Base-by-base conservation (phyloP, 257 asterid genomes). In the Cruciata laevipes region DNA sequence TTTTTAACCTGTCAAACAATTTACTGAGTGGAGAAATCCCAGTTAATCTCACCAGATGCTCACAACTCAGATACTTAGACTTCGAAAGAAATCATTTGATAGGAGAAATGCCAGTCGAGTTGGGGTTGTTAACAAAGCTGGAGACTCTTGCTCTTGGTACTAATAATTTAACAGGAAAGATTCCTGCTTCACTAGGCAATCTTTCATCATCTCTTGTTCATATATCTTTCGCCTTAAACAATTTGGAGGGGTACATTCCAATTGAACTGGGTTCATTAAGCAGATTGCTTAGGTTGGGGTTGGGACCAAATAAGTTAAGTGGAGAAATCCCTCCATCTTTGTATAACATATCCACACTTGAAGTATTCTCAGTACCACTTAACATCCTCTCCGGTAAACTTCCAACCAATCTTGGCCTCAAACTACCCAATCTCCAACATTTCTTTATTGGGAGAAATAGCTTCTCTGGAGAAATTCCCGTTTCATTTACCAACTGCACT, bases 171-270 rank as follows among this genome's bases (percentile, higher is more conserved):
- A 27, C 30, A 27, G 30, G 30, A 27, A 27, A 27, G 30, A 27
- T 27, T 27, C 30, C 30, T 81, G 57, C 69, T n/a, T 78, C 65
- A 11, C 16, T 81, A 13, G 85, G 77, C 33, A 81, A 81, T 30
- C 66, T 78, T 4, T 33, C 38, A 0, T 72, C 81, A 9, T 30
- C 23, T 18, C 59, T 78, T 2, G 44, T 0, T 1, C 6, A 4
- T 2, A 33, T 33, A 33, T 4, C 0, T 1, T 4, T 33, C 0
- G 4, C 7, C 8, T 2, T 0, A 4, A 33, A 33, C 38, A 33
- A 33, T 33, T 33, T 33, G 38, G 30, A 37, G 30, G 81, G 85
- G 5, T 16, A 70, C 67, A 61, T 78, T 12, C 79, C 85, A 1
- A 69, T 70, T 65, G 77, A 77, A 42, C 44, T 81, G 14, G 68